A percentile compares a stretch with the other conserved stretches of the same genome.
phyloP scores from a whole-genome alignment of 2,329 filamentous ascomycete species.

The Sarocladium kiliense region DNA sequence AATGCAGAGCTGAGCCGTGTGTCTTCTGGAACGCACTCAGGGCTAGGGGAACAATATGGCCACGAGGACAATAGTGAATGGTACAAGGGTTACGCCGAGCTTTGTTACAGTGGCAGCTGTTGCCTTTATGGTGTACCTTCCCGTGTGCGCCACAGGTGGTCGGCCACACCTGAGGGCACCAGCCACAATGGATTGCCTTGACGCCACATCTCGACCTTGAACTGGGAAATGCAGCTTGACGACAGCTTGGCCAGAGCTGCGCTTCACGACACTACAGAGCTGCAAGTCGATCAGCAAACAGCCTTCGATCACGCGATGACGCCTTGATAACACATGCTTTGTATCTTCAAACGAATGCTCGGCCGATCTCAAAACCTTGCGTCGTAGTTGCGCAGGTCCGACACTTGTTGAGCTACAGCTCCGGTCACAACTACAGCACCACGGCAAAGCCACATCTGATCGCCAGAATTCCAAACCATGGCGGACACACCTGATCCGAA shows the following conservation, averaged over 20 bases:
- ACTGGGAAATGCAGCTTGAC: constrained; percentile 2
- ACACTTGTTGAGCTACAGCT: not conserved
- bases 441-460: not conserved
- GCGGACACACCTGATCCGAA: constrained; percentile 17
- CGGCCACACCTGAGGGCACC: not conserved
- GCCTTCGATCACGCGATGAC: not conserved
- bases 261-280: not conserved
- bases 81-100: not conserved
- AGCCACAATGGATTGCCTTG: not conserved
- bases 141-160: no score
- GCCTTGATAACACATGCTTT: not conserved
- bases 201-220: not conserved
- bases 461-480: not conserved
- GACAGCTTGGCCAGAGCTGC: constrained; percentile 6
- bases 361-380: not conserved
- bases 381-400: not conserved
- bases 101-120: not conserved
- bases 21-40: not conserved
- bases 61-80: not conserved
- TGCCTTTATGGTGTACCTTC: not conserved
- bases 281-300: no score
- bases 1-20: not conserved
- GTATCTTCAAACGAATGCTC: not conserved
- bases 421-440: not conserved
- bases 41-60: not conserved